A percentile compares a stretch with the other conserved stretches of the same genome.
phyloP scores from a whole-genome alignment of 108 stramenopile species.

The Cylindrotheca closterium region DNA sequence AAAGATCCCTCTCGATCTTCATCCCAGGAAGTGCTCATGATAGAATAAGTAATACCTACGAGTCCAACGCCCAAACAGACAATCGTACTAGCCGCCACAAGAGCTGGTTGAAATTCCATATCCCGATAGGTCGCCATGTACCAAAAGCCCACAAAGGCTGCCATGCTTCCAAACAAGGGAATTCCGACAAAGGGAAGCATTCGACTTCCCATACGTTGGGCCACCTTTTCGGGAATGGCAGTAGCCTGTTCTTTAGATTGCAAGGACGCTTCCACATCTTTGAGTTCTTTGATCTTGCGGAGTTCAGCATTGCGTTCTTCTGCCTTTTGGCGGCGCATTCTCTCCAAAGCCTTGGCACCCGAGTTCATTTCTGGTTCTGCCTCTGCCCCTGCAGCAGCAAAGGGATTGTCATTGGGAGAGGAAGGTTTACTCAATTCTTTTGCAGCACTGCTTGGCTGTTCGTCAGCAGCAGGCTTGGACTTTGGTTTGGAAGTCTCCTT shows the following conservation, averaged over 20 bases:
- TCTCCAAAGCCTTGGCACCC: conserved; percentile 48
- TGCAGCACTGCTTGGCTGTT: no score
- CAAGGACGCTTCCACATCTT: conserved; percentile 46
- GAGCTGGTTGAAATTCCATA: conserved; percentile 74
- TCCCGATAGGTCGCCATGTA: conserved; percentile 71
- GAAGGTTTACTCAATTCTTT: neutral
- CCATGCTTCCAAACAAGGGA: conserved; percentile 70
- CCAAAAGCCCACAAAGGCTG: conserved; percentile 79
- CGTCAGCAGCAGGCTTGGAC: no score
- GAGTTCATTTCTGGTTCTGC: conserved; percentile 21
- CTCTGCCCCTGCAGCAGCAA: neutral
- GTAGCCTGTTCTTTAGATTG: conserved; percentile 55
- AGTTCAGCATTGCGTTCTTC: conserved; percentile 73
- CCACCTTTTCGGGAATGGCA: conserved; percentile 83
- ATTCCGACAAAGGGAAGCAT: conserved; percentile 89
- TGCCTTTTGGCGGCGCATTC: conserved; percentile 65
- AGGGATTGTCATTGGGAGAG: neutral
- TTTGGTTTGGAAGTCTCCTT: conserved; percentile 20
- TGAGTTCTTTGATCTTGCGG: conserved; percentile 48
- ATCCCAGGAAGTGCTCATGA: conserved; percentile 83
- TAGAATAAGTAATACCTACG: conserved; percentile 81
- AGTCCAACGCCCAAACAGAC: conserved; percentile 57
- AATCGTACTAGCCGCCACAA: conserved; percentile 77
- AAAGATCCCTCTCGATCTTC: conserved; percentile 67
- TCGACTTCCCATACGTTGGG: conserved; percentile 73